Percentiles rank a stretch among this genome's conserved stretches.
phyloP scores from a whole-genome alignment of 106 monocot species.

The Phalaenopsis equestris region DNA sequence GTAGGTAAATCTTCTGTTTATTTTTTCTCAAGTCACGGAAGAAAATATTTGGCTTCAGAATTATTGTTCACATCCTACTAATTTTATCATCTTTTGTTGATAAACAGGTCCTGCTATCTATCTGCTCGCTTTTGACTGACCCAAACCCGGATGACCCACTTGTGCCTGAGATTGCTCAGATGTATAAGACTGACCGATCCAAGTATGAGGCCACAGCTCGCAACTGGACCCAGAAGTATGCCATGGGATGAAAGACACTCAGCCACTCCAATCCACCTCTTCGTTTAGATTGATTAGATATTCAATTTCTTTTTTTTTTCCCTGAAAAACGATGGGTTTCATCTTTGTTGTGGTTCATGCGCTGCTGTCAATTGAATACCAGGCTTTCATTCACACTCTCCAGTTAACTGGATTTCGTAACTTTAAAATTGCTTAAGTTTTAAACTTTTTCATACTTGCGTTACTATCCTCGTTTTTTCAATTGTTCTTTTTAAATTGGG shows the following conservation, averaged over 20 bases:
- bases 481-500: no score
- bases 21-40: not conserved
- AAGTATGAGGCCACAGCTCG: constrained; percentile 14
- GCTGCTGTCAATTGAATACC: no score
- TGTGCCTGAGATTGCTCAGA: constrained; percentile 17
- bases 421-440: no score
- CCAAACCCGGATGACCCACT: constrained; percentile 17
- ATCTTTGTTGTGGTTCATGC: not conserved
- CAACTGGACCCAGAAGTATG: constrained; percentile 15
- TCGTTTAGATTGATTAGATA: not conserved
- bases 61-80: not conserved
- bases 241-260: constrained; percentile 1
- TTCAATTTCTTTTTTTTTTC: not conserved
- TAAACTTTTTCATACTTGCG: no score
- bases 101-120: constrained; percentile 7
- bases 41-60: no score
- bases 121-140: constrained; percentile 13
- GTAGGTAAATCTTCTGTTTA: not conserved
- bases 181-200: constrained; percentile 12
- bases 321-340: not conserved
- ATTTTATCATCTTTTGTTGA: not conserved
- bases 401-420: no score
- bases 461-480: no score
- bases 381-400: no score
- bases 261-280: not conserved